Evolutionary conservation across 1,284 basidiomycete genomes (phyloP), one percentile per base, ranked within the genome.

Genomic region (Ustilago hordei): DNA sequence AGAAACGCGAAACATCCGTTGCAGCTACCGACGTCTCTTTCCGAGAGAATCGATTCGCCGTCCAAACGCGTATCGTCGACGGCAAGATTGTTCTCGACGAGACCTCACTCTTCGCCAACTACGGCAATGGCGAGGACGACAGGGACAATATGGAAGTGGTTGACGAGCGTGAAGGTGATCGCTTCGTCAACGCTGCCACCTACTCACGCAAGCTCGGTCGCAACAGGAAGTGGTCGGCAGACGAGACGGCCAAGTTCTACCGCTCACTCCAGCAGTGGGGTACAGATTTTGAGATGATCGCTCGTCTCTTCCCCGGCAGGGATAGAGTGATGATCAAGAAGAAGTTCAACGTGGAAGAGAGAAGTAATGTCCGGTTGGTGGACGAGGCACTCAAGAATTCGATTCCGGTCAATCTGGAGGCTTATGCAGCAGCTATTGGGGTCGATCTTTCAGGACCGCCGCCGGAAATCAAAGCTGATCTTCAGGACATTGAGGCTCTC

Each of bases 241-340:
- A 92, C 76, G 94, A 95, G 84, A 95, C 94, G 0, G 93, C 94
- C 67, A 86, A 92, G 17, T 95, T 95, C 85, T 96, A 91, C 83
- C 89, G 92, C 65, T 93, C 93, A 12, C 87, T 95, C 38, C 89
- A 91, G 4, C 93, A 94, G 83, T 95, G 94, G 83, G 94, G 94
- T 39, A 93, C 94, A 84, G 95, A 95, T 79, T 95, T 95, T 82
- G 94, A 95, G 84, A 90, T 95, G 66, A 94, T 95, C 64, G 92
- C 94, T 2, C 91, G 91, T 71, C 89, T 95, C 11, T 89, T 95
- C 39, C 93, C 93, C 34, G 91, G 92, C 17, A 91, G 94, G n/a
- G 92, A 93, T 81, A 89, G 94, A 17, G 93, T 92, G 79, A 91
- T 93, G 53, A 95, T 95, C 87, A 94, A 94, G 87, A 92, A 92